Evolutionary conservation across 2,329 filamentous ascomycete species (phyloP), one percentile per base, ranked within the genome.

Genomic region (Diaporthe helianthi): DNA sequence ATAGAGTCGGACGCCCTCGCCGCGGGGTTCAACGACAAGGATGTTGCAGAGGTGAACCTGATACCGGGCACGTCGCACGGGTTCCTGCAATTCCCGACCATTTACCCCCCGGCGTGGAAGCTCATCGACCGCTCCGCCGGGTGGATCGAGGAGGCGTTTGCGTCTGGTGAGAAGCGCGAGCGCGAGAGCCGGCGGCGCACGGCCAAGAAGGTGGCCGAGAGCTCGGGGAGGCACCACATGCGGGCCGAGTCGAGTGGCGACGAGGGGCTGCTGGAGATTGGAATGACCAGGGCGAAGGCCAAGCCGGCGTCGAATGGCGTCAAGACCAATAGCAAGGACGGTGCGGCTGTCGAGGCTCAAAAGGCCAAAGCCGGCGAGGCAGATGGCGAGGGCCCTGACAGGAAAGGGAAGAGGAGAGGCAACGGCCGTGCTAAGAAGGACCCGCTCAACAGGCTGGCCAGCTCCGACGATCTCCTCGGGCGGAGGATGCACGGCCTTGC

Each of bases 11-110:
- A 86, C 47, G 80, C 82, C 15, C 76, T 74, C 13, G 79, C 81
- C 44, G 82, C 80, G 38, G 87, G 84, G 10, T 95, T 94, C 73
- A 84, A 92, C 69, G 92, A 93, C 73, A 89, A 89, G 74, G 91
- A 93, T 51, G 88, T 90, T 65, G 90, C 93, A 0, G 93, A 98
- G 76, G 92, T 98, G 1, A 88, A 90, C 22, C 83, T 98, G 29
- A 90, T 99, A 5, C 94, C 94, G 0, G 94, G 95, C 0, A 93
- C 97, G 60, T 94, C 90, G 4, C 96, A 99, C 76, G 96, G 96
- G 1, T 99, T 99, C 79, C 81, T 98, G 74, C 94, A 98, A 77
- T 97, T 99, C 76, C 93, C 93, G 0, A 85, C 88, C 1, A 84
- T 98, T 4, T 99, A 97, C 74, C 94, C 94, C 0, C 93, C 96